Conservation (phyloP, 257 asterid species). For the Leonotis leonurus region DNA sequence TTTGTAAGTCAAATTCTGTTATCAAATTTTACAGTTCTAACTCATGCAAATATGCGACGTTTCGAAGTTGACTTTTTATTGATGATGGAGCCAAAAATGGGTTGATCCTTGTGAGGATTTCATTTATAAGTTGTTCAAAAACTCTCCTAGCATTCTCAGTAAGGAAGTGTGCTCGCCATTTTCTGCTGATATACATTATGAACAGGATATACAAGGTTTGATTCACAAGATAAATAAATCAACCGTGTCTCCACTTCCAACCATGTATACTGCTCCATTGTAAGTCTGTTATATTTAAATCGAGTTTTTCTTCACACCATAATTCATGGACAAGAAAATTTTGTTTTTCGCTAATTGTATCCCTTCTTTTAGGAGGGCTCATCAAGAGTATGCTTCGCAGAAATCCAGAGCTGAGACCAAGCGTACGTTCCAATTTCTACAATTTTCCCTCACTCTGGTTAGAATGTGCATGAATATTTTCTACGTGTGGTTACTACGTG, state of each 20-base stretch:
- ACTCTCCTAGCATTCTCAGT: not conserved
- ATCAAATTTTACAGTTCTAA: not conserved
- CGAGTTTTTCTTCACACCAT: not conserved
- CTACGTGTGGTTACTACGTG: too few relatives aligned
- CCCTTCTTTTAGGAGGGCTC: constrained; percentile 60
- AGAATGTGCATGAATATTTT: not conserved
- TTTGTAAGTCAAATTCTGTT: constrained; percentile 53
- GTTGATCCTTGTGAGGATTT: not conserved
- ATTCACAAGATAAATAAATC: constrained; percentile 90
- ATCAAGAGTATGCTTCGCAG: constrained; percentile 90
- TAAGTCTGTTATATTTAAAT: constrained; percentile 32
- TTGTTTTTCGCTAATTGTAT: not conserved
- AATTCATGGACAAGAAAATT: not conserved
- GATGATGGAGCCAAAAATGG: not conserved
- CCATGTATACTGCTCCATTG: constrained; percentile 81
- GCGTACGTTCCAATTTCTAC: constrained; percentile 41
- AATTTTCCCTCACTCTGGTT: not conserved
- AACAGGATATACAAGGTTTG: constrained; percentile 95
- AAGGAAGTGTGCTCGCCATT: not conserved
- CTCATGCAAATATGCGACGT: not conserved
- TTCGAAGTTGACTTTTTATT: not conserved
- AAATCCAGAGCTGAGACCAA: constrained; percentile 88
- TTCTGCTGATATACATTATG: constrained; percentile 11
- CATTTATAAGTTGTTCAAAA: not conserved
- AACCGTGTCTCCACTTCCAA: constrained; percentile 82